phyloP scores from a whole-genome alignment of 371 early-diverging fungal species.

The Rhizopus arrhizus region DNA sequence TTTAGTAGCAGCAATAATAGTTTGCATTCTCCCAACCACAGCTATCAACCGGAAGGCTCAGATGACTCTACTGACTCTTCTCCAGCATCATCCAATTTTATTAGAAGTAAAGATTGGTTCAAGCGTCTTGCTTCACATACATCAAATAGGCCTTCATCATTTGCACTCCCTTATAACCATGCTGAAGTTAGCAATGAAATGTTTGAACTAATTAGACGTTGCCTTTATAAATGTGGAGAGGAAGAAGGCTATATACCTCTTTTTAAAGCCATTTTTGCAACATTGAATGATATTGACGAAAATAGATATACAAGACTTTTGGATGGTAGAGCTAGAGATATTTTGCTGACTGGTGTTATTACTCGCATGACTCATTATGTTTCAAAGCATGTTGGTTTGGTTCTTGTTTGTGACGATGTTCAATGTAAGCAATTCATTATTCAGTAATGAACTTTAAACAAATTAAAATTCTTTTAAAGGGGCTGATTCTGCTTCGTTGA shows the following conservation, averaged over 20 bases:
- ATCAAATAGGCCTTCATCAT: slow-evolving; percentile 27
- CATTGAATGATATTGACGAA: slow-evolving; percentile 42
- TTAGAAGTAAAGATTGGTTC: slow-evolving; percentile 19
- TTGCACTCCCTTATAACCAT: slow-evolving; percentile 10
- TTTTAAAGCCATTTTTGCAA: slow-evolving; percentile 45
- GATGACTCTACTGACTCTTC: slow-evolving; percentile 2
- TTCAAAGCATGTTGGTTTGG: slow-evolving; percentile 41
- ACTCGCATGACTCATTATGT: slow-evolving; percentile 49
- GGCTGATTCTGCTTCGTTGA: slow-evolving; percentile 53
- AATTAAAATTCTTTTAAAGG: slow-evolving; percentile 34
- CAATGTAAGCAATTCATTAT: slow-evolving; percentile 51
- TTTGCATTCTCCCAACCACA: background rate
- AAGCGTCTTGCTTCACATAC: slow-evolving; percentile 24
- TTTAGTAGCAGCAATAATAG: slow-evolving; percentile 2
- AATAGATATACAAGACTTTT: slow-evolving; percentile 38
- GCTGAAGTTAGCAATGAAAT: slow-evolving; percentile 29
- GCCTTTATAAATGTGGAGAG: slow-evolving; percentile 50
- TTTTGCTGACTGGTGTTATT: slow-evolving; percentile 48
- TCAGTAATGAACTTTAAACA: slow-evolving; percentile 12
- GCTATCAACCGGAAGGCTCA: slow-evolving; percentile 3
- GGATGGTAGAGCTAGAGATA: slow-evolving; percentile 45
- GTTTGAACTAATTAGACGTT: slow-evolving; percentile 32
- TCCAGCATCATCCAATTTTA: slow-evolving; percentile 14
- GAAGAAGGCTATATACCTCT: slow-evolving; percentile 43
- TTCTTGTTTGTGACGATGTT: slow-evolving; percentile 58